A percentile compares a stretch with the other conserved stretches of the same genome.
Evolutionary conservation across 139 green algal genomes (phyloP).

Genomic region (Prasinococcaceae sp.): DNA sequence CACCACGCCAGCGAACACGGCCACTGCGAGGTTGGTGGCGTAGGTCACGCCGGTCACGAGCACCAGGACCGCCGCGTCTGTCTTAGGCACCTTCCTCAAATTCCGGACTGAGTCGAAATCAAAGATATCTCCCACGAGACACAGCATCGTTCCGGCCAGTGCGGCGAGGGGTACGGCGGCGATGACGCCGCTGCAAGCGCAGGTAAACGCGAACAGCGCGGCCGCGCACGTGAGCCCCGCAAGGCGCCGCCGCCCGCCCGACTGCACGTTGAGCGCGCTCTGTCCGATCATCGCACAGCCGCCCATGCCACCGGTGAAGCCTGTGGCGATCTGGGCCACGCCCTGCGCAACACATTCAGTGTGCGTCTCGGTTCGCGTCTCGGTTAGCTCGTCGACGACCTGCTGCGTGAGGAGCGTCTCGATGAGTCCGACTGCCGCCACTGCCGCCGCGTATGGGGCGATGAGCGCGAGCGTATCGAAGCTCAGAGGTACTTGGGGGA

Average conservation of each 20-base stretch:
- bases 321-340: slow-evolving; percentile 14
- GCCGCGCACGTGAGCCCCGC: slow-evolving; percentile 12
- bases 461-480: slow-evolving; percentile 12
- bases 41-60: slow-evolving; percentile 16
- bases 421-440: slow-evolving; percentile 24
- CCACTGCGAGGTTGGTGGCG: slow-evolving; percentile 18
- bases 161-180: slow-evolving; percentile 14
- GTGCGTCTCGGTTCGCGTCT: slow-evolving; percentile 15
- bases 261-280: slow-evolving; percentile 21
- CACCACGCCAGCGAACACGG: slow-evolving; percentile 19
- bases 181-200: slow-evolving; percentile 3
- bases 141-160: slow-evolving; percentile 15
- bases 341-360: slow-evolving; percentile 18
- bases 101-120: slow-evolving; percentile 6
- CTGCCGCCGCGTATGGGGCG: slow-evolving; percentile 7
- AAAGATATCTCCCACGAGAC: slow-evolving; percentile 19
- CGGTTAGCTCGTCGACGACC: slow-evolving; percentile 20
- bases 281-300: slow-evolving; percentile 26
- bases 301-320: slow-evolving; percentile 19
- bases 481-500: slow-evolving; percentile 14
- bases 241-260: slow-evolving; percentile 9
- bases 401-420: slow-evolving; percentile 23
- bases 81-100: slow-evolving; percentile 18
- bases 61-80: slow-evolving; percentile 15
- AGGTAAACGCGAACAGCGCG: slow-evolving; percentile 4